A percentile compares a stretch with the other conserved stretches of the same genome.
Conservation (phyloP, 768 basidiomycete species). For the Scleroderma bovista region DNA sequence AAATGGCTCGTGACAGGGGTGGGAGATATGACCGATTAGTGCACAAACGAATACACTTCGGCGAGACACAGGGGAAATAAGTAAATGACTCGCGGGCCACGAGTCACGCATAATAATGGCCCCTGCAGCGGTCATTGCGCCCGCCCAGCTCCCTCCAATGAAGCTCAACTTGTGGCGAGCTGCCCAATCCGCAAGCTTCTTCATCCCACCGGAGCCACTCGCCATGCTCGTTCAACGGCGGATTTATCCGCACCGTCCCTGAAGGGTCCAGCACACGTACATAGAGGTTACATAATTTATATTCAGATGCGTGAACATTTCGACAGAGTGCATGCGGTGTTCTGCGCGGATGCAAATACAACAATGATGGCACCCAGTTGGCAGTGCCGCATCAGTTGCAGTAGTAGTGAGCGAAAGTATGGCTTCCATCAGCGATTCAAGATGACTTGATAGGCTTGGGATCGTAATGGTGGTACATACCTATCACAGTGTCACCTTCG, state of each 20-base stretch:
- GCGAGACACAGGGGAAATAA: too few species aligned
- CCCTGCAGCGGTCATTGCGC: slow-evolving; percentile 58
- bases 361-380: slow-evolving; percentile 61
- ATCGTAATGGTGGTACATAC: slow-evolving; percentile 45
- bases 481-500: slow-evolving; percentile 51
- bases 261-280: too few species aligned
- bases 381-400: slow-evolving; percentile 61
- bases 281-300: too few species aligned
- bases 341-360: slow-evolving; percentile 67
- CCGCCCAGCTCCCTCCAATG: slow-evolving; percentile 71
- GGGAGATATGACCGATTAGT: too few species aligned
- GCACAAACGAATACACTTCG: neutral
- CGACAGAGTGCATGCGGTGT: slow-evolving; percentile 37
- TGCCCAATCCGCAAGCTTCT: slow-evolving; percentile 59
- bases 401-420: slow-evolving; percentile 58
- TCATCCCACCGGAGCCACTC: slow-evolving; percentile 44
- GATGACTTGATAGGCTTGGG: slow-evolving; percentile 49
- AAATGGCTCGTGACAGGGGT: too few species aligned
- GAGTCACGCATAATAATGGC: slow-evolving; percentile 64
- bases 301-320: too few species aligned
- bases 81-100: slow-evolving; percentile 41
- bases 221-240: slow-evolving; percentile 44
- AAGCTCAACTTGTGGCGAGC: slow-evolving; percentile 63
- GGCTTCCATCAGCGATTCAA: slow-evolving; percentile 48
- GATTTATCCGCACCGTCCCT: slow-evolving; percentile 46